Percentiles rank a stretch among this genome's conserved stretches.
Conservation (phyloP, 306 rosid species). For the Clitoria ternatea region DNA sequence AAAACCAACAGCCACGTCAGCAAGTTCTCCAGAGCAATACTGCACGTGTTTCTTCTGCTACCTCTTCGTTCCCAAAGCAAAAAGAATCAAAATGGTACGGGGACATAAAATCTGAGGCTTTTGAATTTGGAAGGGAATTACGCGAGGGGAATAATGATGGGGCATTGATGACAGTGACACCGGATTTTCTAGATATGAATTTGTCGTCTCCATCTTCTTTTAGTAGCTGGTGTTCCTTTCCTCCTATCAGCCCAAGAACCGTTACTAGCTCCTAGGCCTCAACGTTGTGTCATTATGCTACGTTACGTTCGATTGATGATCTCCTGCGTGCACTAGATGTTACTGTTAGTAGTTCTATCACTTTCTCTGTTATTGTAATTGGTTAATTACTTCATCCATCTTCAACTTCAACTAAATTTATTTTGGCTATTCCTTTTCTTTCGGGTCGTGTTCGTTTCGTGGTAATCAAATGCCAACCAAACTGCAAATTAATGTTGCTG, state of each 20-base stretch:
- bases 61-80: neutral
- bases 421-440: too few relatives aligned
- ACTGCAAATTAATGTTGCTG: neutral
- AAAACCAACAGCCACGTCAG: conserved; percentile 2
- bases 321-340: neutral
- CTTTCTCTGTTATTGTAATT: neutral
- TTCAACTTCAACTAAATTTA: neutral
- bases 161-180: neutral
- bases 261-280: conserved; percentile 24
- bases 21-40: conserved; percentile 19
- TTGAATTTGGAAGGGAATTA: conserved; percentile 2
- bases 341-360: neutral
- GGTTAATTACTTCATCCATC: neutral
- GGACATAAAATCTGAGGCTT: conserved; percentile 29
- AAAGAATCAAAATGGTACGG: conserved; percentile 3
- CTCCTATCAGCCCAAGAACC: conserved; percentile 47
- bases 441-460: too few relatives aligned
- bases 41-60: conserved; percentile 18
- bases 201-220: conserved; percentile 41
- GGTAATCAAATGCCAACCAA: neutral
- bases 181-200: conserved; percentile 36
- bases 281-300: too few relatives aligned
- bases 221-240: conserved; percentile 38
- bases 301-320: too few relatives aligned
- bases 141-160: neutral